Base-by-base conservation (phyloP, 805 yeast genomes). In the Limtongia smithiae region DNA sequence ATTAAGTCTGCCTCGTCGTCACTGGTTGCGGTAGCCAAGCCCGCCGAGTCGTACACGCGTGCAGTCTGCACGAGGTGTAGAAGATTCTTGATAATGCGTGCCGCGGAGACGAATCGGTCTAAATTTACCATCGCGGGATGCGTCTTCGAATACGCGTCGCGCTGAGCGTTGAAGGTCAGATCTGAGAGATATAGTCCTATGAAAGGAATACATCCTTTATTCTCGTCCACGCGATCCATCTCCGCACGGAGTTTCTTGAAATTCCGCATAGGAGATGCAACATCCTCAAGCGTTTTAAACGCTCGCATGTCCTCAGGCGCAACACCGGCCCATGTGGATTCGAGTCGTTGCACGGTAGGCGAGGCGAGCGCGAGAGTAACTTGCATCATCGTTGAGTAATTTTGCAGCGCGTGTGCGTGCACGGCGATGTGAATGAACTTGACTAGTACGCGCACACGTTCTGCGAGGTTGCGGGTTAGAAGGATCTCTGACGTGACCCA, bases 401-500 rank as follows among this genome's bases (percentile, higher is more conserved):
- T 91, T 65, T 90, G 97, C 48, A 84, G 63, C 11, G 68, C 68
- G 38, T 75, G 74, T 65, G 96, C 83, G 58, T 81, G 79, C 48
- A 82, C 81, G 0, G 96, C 97, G 47, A 91, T 70, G 59, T 87
- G 95, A 50, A 91, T 87, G 60, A 85, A 88, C 57, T 91, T 73
- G n/a, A 88, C 81, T n/a, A 90, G 77, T 1, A 90, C 76, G 48
- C 79, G 74, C 37, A 81, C 78, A 57, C 91, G 73, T 57, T 86
- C 78, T 2, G 71, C 72, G 22, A 77, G 71, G 37, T 75, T 70
- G 48, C 73, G 74, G 8, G 96, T 87, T 52, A 91, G 69, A 14
- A 88, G 66, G 47, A 93, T 79, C 69, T 91, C 96, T 0, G 96
- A 86, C 30, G 86, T 80, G 35, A 90, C 81, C 97, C 97, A 91